These are phyloP conservation scores for Phytophthora palmivora DNA, from an alignment of 352 stramenopile species.

Conservation along the genomic window DNA sequence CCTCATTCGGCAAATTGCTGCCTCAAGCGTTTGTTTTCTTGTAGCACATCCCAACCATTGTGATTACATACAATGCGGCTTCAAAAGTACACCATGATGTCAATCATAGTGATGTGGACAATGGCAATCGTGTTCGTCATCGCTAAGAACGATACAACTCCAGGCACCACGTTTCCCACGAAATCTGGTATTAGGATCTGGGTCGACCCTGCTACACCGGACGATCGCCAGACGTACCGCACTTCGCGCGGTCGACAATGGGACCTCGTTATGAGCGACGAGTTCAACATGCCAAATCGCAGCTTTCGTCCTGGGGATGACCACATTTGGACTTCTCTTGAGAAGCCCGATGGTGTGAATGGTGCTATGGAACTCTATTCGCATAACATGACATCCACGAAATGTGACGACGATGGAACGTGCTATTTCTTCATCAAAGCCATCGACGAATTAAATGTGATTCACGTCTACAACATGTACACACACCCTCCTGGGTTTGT, in stretches of 20 bases:
- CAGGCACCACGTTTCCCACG: conserved; percentile 33
- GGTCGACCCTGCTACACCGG: conserved; percentile 70
- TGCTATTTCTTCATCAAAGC: conserved; percentile 61
- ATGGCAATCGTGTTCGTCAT: conserved; percentile 7
- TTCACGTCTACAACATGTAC: conserved; percentile 70
- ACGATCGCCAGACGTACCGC: conserved; percentile 40
- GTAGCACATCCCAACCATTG: conserved; percentile 3
- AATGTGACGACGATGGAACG: conserved; percentile 69
- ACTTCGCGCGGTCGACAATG: conserved; percentile 54
- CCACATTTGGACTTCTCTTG: conserved; percentile 92
- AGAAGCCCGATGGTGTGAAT: conserved; percentile 93
- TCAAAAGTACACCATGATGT: conserved; percentile 10
- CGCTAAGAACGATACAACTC: conserved; percentile 16
- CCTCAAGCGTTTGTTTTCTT: conserved; percentile 17
- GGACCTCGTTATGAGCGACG: conserved; percentile 93
- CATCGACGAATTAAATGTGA: conserved; percentile 41
- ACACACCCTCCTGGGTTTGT: conserved; percentile 54
- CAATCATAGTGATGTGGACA: neutral
- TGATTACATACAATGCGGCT: conserved; percentile 30
- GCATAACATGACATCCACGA: conserved; percentile 66
- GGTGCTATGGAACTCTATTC: conserved; percentile 91
- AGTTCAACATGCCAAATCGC: conserved; percentile 92
- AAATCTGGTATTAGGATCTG: conserved; percentile 50
- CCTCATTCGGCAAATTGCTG: conserved; percentile 41
- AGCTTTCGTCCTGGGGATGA: conserved; percentile 92